Base-by-base conservation (phyloP, 441 rosid genomes). In the Brassica hybrid region DNA sequence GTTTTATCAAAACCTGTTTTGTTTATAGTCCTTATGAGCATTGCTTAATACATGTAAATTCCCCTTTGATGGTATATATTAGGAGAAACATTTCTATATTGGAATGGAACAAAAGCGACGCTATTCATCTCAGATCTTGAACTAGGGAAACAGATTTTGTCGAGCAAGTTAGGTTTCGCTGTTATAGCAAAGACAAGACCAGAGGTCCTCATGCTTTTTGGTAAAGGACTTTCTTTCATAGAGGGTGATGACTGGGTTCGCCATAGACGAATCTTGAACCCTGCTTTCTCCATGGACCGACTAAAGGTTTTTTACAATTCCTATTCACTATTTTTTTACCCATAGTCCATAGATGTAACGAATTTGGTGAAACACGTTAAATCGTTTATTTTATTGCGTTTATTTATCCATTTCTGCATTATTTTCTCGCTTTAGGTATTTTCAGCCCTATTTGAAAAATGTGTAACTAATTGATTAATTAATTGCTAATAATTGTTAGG, bases 31-130 rank as follows among this genome's bases (percentile, higher is more conserved):
- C 45, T 38, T 38, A 38, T 38, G 45, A 23, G 32, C 32, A 21
- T 58, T 67, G 18, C 3, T 57, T 58, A 58, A 58, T 13, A n/a
- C 59, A 23, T 4, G 61, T 21, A 75, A 59, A 32, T 27, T 27
- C 14, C 8, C 21, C 45, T 54, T 43, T 43, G 50, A 14, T 60
- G 16, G 8, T 60, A 38, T 38, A 25, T 65, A 6, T 68, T 9
- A 85, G 88, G 90, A 23, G 85, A 86, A 12, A 82, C 78, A 1
- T 72, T 86, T 59, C 71, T 85, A 12, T 85, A 80, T 36, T 88
- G 90, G 90, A 6, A 63, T 3, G 89, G 87, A 65, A 67, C 81
- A 19, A 62, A 72, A 38, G 84, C 89, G 16, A 78, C 71, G 63
- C 1, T 86, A 5, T 73, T 48, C 69, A 75, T 83, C 56, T 67